phyloP scores from a whole-genome alignment of 2,329 filamentous ascomycete species.

The Rutstroemia sp. region DNA sequence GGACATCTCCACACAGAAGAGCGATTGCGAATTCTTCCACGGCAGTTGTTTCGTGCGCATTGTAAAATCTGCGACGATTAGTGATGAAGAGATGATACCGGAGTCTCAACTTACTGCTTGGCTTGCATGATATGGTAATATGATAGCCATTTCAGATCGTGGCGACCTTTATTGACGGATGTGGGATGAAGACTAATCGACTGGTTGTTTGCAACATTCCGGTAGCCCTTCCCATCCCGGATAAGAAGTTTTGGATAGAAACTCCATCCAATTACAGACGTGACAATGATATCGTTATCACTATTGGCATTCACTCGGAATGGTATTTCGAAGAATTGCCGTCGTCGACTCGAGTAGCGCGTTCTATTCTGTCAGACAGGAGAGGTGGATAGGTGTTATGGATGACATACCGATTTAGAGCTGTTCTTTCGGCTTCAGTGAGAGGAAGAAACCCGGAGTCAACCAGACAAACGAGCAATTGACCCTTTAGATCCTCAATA shows the following conservation, averaged over 20 bases:
- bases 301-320: conserved; percentile 67
- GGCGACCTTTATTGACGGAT: conserved; percentile 73
- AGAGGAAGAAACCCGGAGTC: conserved; percentile 79
- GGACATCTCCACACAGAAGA: conserved; percentile 79
- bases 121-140: conserved; percentile 98
- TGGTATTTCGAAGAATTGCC: conserved; percentile 73
- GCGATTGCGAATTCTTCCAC: conserved; percentile 77
- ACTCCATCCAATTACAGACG: conserved; percentile 82
- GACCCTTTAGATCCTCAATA: conserved; percentile 92
- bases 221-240: conserved; percentile 77
- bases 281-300: conserved; percentile 69
- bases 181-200: conserved; percentile 78
- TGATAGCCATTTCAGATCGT: conserved; percentile 71
- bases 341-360: conserved; percentile 59
- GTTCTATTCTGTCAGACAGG: conserved; percentile 23
- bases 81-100: not conserved
- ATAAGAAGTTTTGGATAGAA: conserved; percentile 92
- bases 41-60: conserved; percentile 81
- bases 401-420: conserved; percentile 51
- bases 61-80: conserved; percentile 53
- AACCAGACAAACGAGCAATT: conserved; percentile 75
- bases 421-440: conserved; percentile 62
- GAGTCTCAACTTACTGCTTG: conserved; percentile 51
- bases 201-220: conserved; percentile 91
- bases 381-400: conserved; percentile 7